phyloP scores from a whole-genome alignment of 2,329 filamentous ascomycete species.

The Xylogone sp. region DNA sequence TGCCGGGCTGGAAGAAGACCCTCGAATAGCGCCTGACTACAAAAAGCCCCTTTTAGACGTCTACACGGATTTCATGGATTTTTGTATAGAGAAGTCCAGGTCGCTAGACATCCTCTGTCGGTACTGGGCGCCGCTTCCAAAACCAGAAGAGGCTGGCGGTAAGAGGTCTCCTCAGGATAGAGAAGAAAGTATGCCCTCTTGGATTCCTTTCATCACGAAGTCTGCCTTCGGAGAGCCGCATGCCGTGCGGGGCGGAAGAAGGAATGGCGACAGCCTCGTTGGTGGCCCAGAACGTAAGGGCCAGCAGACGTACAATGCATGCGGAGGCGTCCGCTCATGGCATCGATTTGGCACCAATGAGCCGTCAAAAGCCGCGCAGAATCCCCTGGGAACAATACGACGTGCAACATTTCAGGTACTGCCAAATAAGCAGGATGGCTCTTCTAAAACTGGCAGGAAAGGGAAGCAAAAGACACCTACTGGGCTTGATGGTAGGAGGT shows the following conservation, averaged over 20 bases:
- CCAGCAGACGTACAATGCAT: slow-evolving; percentile 12
- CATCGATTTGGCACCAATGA: slow-evolving; percentile 4
- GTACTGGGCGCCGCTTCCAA: slow-evolving; percentile 14
- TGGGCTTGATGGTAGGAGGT: neutral
- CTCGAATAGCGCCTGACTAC: slow-evolving; percentile 14
- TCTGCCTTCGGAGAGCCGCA: slow-evolving; percentile 11
- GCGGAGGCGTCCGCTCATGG: slow-evolving; percentile 2
- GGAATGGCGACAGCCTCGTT: slow-evolving; percentile 17
- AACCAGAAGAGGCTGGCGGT: neutral
- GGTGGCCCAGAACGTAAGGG: slow-evolving; percentile 6
- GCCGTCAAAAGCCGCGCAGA: neutral
- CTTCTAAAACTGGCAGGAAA: neutral
- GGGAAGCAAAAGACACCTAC: neutral
- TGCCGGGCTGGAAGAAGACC: slow-evolving; percentile 4
- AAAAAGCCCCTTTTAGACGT: slow-evolving; percentile 14
- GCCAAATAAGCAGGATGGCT: neutral
- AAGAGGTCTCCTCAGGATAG: neutral
- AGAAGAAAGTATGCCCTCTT: slow-evolving; percentile 10
- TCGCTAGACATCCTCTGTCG: slow-evolving; percentile 18
- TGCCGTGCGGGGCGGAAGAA: slow-evolving; percentile 2
- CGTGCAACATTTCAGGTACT: neutral
- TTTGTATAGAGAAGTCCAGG: slow-evolving; percentile 16
- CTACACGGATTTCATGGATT: slow-evolving; percentile 19
- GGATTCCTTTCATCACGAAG: slow-evolving; percentile 12
- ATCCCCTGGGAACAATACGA: neutral